A percentile compares a stretch with the other conserved stretches of the same genome.
Evolutionary conservation across 148 eudicot species (phyloP).

Genomic region (Spergularia marina): DNA sequence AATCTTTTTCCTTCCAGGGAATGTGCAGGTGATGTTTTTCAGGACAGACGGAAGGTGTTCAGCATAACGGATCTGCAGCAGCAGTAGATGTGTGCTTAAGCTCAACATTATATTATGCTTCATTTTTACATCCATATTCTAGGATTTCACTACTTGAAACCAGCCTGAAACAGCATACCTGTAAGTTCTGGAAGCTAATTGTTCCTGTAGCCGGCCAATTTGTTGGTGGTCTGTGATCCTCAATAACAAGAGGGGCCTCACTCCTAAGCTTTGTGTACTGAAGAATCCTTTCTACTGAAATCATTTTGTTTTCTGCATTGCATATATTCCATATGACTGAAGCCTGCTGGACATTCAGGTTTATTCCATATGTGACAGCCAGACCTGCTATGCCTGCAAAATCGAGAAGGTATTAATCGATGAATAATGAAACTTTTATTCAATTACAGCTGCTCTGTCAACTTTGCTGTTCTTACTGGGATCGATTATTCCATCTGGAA

Average conservation of each 20-base stretch:
- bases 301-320: slow-evolving; percentile 98
- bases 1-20: slow-evolving; percentile 84
- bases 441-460: neutral
- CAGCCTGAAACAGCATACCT: slow-evolving; percentile 41
- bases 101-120: neutral
- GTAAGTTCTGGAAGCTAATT: slow-evolving; percentile 67
- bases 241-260: slow-evolving; percentile 74
- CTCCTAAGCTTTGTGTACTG: slow-evolving; percentile 85
- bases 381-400: slow-evolving; percentile 93
- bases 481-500: slow-evolving; percentile 89
- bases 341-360: slow-evolving; percentile 88
- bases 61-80: slow-evolving; percentile 81
- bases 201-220: slow-evolving; percentile 86
- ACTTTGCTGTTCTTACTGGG: slow-evolving; percentile 58
- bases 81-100: neutral
- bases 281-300: slow-evolving; percentile 91
- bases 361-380: slow-evolving; percentile 95
- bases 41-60: slow-evolving; percentile 91
- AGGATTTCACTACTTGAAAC: neutral
- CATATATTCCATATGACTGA: slow-evolving; percentile 96
- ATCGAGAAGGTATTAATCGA: neutral
- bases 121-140: neutral
- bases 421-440: neutral
- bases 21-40: slow-evolving; percentile 82
- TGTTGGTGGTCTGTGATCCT: slow-evolving; percentile 59